Evolutionary conservation across 768 basidiomycete species (phyloP), one percentile per base, ranked within the genome.

Genomic region (Hypsizygus marmoreus): DNA sequence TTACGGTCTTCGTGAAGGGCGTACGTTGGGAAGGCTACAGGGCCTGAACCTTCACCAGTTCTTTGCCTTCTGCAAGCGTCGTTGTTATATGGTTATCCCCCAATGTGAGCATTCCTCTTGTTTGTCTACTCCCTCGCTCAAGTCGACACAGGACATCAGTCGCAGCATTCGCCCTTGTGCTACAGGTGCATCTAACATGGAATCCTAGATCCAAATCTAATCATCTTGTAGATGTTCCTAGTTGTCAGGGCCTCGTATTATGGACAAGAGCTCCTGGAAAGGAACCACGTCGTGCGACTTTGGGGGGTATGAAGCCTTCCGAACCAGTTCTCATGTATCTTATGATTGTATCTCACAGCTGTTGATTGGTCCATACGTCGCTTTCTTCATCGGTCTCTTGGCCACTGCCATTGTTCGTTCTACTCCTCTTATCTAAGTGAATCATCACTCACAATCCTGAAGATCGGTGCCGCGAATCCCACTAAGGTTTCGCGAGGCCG

Each of bases 1-100:
- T 25, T 16, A 26, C 14, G 29, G 29, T 24, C 10, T n/a, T 25
- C 16, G 8, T 40, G 17, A 29, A 76, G 75, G 26, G 55, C 72
- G 14, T 77, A 77, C 54, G 64, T 68, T 11, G 70, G 69, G n/a
- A 66, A 60, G 22, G 63, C 58, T 3, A 68, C 64, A 13, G 75
- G 76, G 4, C 72, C 73, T 6, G 73, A 79, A 51, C 77, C 76
- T 13, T 61, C 67, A 1, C 62, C 60, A 22, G 58, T 68, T 50
- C 55, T 77, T 6, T 78, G 76, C 50, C 56, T 77, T 4, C 55
- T 75, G 9, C 76, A 76, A 50, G 73, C 75, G 4, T 74, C 75
- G 4, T 56, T 77, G 38, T 57, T 78, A 13, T 76, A 77, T 48
- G 75, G 73, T 5, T 67, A 72, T 58, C 75, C 76, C n/a, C 63